Percentiles rank a stretch among this genome's conserved stretches.
These are phyloP conservation scores for Tolypocladium pustulatum DNA, from an alignment of 2,329 filamentous ascomycete species.

Conservation along the genomic window DNA sequence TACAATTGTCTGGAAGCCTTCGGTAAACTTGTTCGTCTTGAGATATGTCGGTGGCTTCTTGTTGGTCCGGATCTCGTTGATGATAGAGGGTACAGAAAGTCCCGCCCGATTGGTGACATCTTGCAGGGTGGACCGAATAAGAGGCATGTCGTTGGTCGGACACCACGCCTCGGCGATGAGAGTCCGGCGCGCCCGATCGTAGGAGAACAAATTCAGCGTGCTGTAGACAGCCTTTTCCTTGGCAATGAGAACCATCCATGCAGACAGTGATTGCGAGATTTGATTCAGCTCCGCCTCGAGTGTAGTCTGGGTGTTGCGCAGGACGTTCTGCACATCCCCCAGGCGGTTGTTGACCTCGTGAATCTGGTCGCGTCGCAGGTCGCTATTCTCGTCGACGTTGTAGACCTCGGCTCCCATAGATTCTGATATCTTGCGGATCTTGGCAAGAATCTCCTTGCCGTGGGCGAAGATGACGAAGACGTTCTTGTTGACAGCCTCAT, in stretches of 20 bases:
- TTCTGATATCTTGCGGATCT: slow-evolving; percentile 98
- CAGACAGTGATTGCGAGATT: slow-evolving; percentile 83
- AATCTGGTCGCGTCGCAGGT: slow-evolving; percentile 88
- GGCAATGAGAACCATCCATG: slow-evolving; percentile 95
- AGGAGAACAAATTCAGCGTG: slow-evolving; percentile 91
- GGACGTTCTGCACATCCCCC: slow-evolving; percentile 80
- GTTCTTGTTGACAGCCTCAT: slow-evolving; percentile 90
- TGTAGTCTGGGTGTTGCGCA: slow-evolving; percentile 90
- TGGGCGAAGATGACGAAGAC: slow-evolving; percentile 99
- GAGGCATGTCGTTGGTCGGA: slow-evolving; percentile 77
- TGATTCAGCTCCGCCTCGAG: slow-evolving; percentile 87
- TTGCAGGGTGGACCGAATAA: slow-evolving; percentile 87
- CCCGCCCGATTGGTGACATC: slow-evolving; percentile 95
- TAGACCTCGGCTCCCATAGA: slow-evolving; percentile 93
- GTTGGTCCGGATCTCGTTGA: slow-evolving; percentile 94
- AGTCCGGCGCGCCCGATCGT: slow-evolving; percentile 89
- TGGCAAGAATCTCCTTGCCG: slow-evolving; percentile 94
- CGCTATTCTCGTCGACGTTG: slow-evolving; percentile 94
- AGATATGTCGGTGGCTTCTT: slow-evolving; percentile 96
- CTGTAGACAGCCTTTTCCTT: slow-evolving; percentile 98
- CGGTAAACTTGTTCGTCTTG: slow-evolving; percentile 97
- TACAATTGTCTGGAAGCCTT: slow-evolving; percentile 97
- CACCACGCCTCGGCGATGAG: slow-evolving; percentile 97
- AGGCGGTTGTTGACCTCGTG: slow-evolving; percentile 94
- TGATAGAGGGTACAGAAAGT: slow-evolving; percentile 93